Percentiles rank a stretch among this genome's conserved stretches.
phyloP scores from a whole-genome alignment of 2,329 filamentous ascomycete species.

The Scopulariopsis brevicaulis region DNA sequence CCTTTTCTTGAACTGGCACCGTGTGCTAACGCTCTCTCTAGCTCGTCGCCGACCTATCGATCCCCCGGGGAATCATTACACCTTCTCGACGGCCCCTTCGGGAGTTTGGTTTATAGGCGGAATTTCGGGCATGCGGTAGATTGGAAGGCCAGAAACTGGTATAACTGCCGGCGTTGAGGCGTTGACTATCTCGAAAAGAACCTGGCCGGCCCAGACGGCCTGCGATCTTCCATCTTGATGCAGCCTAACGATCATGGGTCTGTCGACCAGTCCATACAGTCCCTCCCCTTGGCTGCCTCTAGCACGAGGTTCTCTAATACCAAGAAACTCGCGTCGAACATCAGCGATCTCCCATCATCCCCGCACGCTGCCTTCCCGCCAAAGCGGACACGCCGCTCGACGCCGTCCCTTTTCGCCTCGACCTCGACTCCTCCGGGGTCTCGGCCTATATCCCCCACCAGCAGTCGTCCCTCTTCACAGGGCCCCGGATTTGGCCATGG shows the following conservation, averaged over 20 bases:
- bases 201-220: background rate
- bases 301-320: conserved; percentile 47
- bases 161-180: background rate
- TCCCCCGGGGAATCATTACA: background rate
- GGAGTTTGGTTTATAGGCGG: background rate
- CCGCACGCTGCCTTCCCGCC: conserved; percentile 40
- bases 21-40: background rate
- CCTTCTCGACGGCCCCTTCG: background rate
- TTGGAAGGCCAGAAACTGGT: background rate
- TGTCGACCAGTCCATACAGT: conserved; percentile 56
- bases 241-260: conserved; percentile 54
- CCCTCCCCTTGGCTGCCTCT: conserved; percentile 56
- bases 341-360: conserved; percentile 32
- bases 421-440: conserved; percentile 58
- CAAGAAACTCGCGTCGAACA: conserved; percentile 43
- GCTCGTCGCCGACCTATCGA: background rate
- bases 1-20: background rate
- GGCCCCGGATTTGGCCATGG: conserved; percentile 45
- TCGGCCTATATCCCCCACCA: conserved; percentile 55
- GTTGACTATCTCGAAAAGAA: background rate
- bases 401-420: conserved; percentile 52
- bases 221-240: conserved; percentile 40
- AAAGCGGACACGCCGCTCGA: conserved; percentile 41
- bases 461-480: conserved; percentile 45
- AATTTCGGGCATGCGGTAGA: background rate